Evolutionary conservation across 192 early-diverging fungal species (phyloP), one percentile per base, ranked within the genome.

Genomic region (Umbelopsis sp.): DNA sequence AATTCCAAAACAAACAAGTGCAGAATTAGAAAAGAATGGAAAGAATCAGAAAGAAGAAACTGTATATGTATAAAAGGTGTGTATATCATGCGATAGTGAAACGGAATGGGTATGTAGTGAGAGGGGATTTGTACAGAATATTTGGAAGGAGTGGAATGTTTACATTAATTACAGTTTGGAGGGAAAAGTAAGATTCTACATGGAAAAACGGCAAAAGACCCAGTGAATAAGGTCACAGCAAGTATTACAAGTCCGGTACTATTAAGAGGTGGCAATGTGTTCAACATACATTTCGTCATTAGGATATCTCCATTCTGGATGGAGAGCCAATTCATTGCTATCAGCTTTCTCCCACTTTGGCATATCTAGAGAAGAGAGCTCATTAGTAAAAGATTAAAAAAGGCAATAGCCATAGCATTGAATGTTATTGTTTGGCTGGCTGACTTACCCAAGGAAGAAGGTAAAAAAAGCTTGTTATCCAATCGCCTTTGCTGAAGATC

Each of bases 251-350:
- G 38, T 1, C 38, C 7, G 38, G 38, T n/a, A n/a, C n/a, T n/a
- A 38, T 59, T 16, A 51, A 29, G 21, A 22, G 9, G 25, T 62
- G 29, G 56, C 31, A 43, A 45, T 36, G 32, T 53, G 38, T 21
- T 69, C 45, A 24, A n/a, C 2, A 41, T 68, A 69, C 16, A 65
- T 71, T 56, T 77, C 29, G 31, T 72, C 71, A 12, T 36, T 10
- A 14, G 53, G 65, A 38, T 71, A 78, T 54, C 69, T 44, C 77
- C 77, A 78, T 71, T 78, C 77, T 31, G 72, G 77, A 65, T 78
- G 72, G 10, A 54, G 31, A 66, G 51, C 65, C 26, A 78, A 41
- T 12, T 52, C 77, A 56, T 71, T 20, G 31, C 71, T 78, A 68
- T 74, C 72, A 5, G 49, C 9, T 56, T 45, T 45, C 25, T 69